A percentile compares a stretch with the other conserved stretches of the same genome.
These are phyloP conservation scores for Cladosporium cucumerinum DNA, from an alignment of 2,329 filamentous ascomycete genomes.

Conservation along the genomic window DNA sequence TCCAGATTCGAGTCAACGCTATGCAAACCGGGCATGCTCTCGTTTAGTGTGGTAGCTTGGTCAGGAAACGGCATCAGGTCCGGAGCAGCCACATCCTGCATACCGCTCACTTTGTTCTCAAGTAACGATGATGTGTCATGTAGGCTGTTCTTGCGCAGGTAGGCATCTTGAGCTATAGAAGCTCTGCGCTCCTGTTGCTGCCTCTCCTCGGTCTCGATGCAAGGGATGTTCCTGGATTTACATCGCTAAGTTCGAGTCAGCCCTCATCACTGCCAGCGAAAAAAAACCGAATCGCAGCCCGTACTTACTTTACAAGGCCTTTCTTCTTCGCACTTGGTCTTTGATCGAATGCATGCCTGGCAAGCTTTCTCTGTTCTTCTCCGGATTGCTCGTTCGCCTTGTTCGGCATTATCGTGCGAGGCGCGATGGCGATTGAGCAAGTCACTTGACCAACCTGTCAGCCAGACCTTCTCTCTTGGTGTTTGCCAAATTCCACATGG, in stretches of 20 bases:
- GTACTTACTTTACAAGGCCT: constrained; percentile 23
- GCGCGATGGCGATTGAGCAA: constrained; percentile 28
- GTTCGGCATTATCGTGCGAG: constrained; percentile 23
- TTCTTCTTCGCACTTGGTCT: constrained; percentile 29
- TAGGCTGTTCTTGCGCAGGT: not conserved
- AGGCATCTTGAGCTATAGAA: not conserved
- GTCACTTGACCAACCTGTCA: constrained; percentile 15
- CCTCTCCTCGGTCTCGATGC: constrained; percentile 26
- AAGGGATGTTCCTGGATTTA: constrained; percentile 22
- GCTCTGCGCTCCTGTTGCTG: constrained; percentile 12
- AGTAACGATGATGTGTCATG: constrained; percentile 1
- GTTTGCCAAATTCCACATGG: not conserved
- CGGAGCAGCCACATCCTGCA: constrained; percentile 12
- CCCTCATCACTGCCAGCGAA: not conserved
- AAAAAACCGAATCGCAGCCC: not conserved
- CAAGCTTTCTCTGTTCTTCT: constrained; percentile 27
- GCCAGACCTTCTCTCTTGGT: not conserved
- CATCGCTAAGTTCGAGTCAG: constrained; percentile 20
- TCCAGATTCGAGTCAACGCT: not conserved
- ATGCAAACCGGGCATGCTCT: not conserved
- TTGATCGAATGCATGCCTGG: constrained; percentile 26
- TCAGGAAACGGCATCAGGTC: constrained; percentile 6
- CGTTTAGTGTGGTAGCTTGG: not conserved
- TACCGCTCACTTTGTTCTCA: not conserved
- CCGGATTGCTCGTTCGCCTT: constrained; percentile 23